Evolutionary conservation across 2,329 filamentous ascomycete species (phyloP), one percentile per base, ranked within the genome.

Genomic region (Trichoderma harzianum): DNA sequence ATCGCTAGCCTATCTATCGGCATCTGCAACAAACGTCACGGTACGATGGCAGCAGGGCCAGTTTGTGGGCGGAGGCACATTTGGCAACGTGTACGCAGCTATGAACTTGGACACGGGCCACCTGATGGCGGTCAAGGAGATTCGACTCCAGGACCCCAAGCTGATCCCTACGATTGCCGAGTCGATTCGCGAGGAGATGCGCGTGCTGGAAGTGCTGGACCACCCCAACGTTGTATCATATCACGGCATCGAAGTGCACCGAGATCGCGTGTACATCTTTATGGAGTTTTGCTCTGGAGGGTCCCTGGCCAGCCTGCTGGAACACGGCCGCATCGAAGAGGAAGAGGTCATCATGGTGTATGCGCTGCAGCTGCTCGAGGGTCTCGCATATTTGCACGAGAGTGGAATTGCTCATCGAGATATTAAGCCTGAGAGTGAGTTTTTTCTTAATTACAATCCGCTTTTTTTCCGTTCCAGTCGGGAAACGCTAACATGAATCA

Each of bases 211-310:
- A 82, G 92, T 98, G 1, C 87, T 99, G 60, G 95, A 99, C 78
- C 96, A 99, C 79, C 96, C 96, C 26, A 99, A 99, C 79, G 93
- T 99, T 73, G 97, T 99, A 26, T 95, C 94, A 11, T 99, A 99
- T 82, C 96, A 96, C 79, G 96, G 96, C 72, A 98, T 99, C 78
- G 96, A 99, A 81, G 96, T 98, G 3, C 96, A 99, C 82, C 90
- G 96, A 74, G 96, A 99, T 85, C 96, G 97, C 79, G 96, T 99
- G n/a, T 99, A 98, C 82, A 98, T 99, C 76, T 99, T 99, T 80
- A 99, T 99, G 96, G 96, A 99, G 82, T 98, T 97, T 82, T 99
- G 96, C 81, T 97, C 94, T 5, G 95, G 96, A 66, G 96, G 96
- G 24, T 98, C 95, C 18, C 86, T 99, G 63, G 95, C 96, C 55